Evolutionary conservation across 129 eudicot species (phyloP), one percentile per base, ranked within the genome.

Genomic region (Mikania micrantha): DNA sequence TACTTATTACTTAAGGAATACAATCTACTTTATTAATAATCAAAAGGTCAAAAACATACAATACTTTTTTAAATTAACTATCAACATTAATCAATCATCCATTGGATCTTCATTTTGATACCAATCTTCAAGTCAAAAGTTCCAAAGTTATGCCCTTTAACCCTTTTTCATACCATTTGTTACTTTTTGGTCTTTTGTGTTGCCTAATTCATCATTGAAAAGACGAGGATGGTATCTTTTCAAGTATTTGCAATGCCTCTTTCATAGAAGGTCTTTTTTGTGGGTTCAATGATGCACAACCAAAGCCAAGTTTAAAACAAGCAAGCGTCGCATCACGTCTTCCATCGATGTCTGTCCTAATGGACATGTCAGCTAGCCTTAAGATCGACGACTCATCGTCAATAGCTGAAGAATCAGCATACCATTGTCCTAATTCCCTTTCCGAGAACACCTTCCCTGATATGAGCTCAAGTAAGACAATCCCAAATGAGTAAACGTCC

Each of bases 401-500:
- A 1, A 60, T 68, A 10, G 65, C 58, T 27, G 78, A 58, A 0
- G 80, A 68, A 19, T 83, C 85, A 4, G 76, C 74, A 40, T 82
- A 74, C 96, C 95, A 92, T 17, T 78, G 79, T 28, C 87, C 77
- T 73, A 92, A 73, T 74, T 92, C 98, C 67, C 87, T 66, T 41
- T 80, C 96, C 1, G 94, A 88, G 67, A 86, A 92, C 45, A 92
- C 95, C 69, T 84, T 92, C 21, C 98, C 96, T 0, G 98, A 86
- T 64, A 92, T 36, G 27, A 92, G 84, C 80, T 92, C 98, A 5
- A 92, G 96, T 72, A 88, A 77, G 27, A 92, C 80, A 17, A 92
- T 80, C 45, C 98, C 98, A 56, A 85, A 88, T 0, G 98, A 92
- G 80, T 92, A 92, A 2, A 88, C 95, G 9, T 92, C 98, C 98